These are phyloP conservation scores for Gremmenia infestans DNA, from an alignment of 2,329 filamentous ascomycete species.

Conservation along the genomic window DNA sequence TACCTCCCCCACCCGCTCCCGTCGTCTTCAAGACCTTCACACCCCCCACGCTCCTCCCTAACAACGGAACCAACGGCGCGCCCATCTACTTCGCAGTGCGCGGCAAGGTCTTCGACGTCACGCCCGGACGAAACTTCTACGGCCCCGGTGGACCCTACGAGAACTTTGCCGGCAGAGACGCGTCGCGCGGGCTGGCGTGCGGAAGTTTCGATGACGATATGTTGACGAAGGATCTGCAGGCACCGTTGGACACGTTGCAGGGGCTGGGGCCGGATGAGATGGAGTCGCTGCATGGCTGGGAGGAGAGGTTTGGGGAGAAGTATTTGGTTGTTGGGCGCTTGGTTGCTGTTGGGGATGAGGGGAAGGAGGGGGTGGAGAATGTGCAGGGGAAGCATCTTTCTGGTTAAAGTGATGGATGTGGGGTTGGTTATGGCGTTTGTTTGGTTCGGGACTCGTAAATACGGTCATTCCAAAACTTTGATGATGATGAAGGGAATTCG, in stretches of 20 bases:
- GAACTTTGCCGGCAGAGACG: slow-evolving; percentile 94
- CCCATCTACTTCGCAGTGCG: slow-evolving; percentile 91
- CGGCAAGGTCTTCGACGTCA: slow-evolving; percentile 81
- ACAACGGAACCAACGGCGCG: slow-evolving; percentile 67
- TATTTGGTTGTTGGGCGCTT: slow-evolving; percentile 91
- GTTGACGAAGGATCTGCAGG: slow-evolving; percentile 86
- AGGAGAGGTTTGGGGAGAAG: slow-evolving; percentile 88
- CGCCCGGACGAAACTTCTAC: slow-evolving; percentile 85
- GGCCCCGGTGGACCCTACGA: slow-evolving; percentile 91
- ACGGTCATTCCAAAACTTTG: no score
- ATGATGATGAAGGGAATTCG: not conserved
- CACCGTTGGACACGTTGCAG: slow-evolving; percentile 70
- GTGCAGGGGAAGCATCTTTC: not conserved
- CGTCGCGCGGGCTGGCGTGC: slow-evolving; percentile 78
- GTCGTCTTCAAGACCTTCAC: slow-evolving; percentile 55
- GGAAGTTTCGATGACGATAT: slow-evolving; percentile 94
- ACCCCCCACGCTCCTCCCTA: slow-evolving; percentile 75
- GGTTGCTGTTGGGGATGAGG: slow-evolving; percentile 58
- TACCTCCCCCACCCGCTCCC: slow-evolving; percentile 51
- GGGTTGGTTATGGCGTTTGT: not conserved
- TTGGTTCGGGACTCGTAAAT: not conserved
- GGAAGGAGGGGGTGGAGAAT: slow-evolving; percentile 33
- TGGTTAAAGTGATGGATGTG: not conserved
- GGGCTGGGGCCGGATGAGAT: slow-evolving; percentile 70
- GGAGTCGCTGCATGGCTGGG: slow-evolving; percentile 84